Evolutionary conservation across 2,329 filamentous ascomycete genomes (phyloP).

Genomic region (Gliomastix tumulicola): DNA sequence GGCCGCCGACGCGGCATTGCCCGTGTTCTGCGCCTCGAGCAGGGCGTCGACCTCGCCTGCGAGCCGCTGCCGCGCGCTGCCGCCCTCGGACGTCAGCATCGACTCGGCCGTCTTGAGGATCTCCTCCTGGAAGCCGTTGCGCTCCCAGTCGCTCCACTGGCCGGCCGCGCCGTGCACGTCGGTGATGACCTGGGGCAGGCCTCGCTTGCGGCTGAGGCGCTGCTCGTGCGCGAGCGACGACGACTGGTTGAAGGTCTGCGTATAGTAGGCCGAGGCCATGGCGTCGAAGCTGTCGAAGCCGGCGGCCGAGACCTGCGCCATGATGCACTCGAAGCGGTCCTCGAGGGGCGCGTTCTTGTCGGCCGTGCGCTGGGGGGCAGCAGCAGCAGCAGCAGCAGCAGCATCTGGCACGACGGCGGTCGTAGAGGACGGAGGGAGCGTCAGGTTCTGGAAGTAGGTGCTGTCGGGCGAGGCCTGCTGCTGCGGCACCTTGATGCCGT

Average conservation of each 20-base stretch:
- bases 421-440: not conserved
- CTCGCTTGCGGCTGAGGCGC: constrained; percentile 13
- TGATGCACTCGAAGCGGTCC: constrained; percentile 12
- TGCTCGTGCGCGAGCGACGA: constrained; percentile 15
- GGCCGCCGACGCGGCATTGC: constrained; percentile 1
- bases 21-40: constrained; percentile 8
- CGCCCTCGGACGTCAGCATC: constrained; percentile 6
- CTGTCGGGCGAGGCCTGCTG: constrained; percentile 3
- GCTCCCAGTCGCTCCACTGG: constrained; percentile 8
- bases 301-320: constrained; percentile 11
- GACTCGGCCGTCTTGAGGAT: constrained; percentile 7
- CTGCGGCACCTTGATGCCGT: constrained; percentile 5
- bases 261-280: constrained; percentile 16
- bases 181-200: constrained; percentile 13
- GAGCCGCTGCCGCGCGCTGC: not conserved
- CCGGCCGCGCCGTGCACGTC: constrained; percentile 7
- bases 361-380: not conserved
- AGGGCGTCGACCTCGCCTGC: constrained; percentile 5
- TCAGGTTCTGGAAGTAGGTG: not conserved
- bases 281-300: constrained; percentile 17
- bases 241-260: constrained; percentile 8
- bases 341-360: constrained; percentile 6
- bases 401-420: not conserved
- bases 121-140: constrained; percentile 7
- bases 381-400: constrained; percentile 2